phyloP scores from a whole-genome alignment of 352 stramenopile species.

The Pythium utonaiense region DNA sequence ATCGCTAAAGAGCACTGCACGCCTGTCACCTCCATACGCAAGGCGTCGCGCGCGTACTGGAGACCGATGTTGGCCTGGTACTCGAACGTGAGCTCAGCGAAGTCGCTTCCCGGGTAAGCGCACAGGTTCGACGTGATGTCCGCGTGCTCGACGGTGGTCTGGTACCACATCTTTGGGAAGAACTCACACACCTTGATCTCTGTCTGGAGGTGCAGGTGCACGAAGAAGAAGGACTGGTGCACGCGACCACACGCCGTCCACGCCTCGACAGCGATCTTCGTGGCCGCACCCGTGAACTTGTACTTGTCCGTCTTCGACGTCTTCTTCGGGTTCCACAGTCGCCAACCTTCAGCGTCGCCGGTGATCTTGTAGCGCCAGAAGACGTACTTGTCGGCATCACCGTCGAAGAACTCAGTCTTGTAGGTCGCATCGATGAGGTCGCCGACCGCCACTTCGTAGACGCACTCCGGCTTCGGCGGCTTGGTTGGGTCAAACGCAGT shows the following conservation, averaged over 20 bases:
- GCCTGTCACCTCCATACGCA: conserved; percentile 10
- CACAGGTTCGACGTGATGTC: conserved; percentile 20
- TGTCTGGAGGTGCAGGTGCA: conserved; percentile 34
- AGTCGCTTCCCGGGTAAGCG: conserved; percentile 34
- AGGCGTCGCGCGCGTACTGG: conserved; percentile 4
- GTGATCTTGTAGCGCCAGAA: conserved; percentile 64
- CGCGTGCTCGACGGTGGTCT: conserved; percentile 15
- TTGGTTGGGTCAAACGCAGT: conserved; percentile 13
- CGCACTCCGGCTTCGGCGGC: conserved; percentile 26
- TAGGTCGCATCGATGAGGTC: conserved; percentile 37
- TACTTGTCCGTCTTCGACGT: conserved; percentile 18
- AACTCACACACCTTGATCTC: conserved; percentile 29
- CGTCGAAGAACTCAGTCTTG: conserved; percentile 19
- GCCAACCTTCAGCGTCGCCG: conserved; percentile 32
- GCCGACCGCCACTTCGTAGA: conserved; percentile 30
- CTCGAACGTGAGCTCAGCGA: conserved; percentile 50
- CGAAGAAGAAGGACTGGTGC: conserved; percentile 27
- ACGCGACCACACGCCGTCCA: conserved; percentile 40
- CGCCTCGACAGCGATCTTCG: conserved; percentile 42
- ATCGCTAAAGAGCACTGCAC: conserved; percentile 38
- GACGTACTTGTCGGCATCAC: conserved; percentile 27
- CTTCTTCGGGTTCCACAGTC: conserved; percentile 35
- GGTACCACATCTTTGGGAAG: conserved; percentile 45
- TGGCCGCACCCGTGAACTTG: conserved; percentile 39
- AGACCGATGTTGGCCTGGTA: conserved; percentile 29